A percentile compares a stretch with the other conserved stretches of the same genome.
These are phyloP conservation scores for Rhizopogon rudus DNA, from an alignment of 768 basidiomycete species.

Conservation along the genomic window DNA sequence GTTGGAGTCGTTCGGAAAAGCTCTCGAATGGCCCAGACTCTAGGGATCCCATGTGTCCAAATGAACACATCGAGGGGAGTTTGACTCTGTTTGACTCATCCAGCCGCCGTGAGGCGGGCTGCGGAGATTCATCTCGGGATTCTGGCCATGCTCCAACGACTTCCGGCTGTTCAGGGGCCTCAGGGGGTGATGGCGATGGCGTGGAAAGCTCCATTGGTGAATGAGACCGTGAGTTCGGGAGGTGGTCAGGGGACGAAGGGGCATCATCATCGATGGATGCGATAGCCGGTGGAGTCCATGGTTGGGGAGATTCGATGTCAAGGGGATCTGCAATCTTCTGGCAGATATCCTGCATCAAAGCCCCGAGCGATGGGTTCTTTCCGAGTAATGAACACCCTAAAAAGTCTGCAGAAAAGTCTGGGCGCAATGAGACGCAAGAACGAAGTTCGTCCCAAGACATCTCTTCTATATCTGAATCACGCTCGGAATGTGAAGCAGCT, in stretches of 20 bases:
- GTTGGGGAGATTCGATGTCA: conserved; percentile 6
- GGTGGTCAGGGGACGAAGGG: conserved; percentile 4
- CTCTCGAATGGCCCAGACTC: not conserved
- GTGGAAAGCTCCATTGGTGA: conserved; percentile 47
- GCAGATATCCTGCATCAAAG: conserved; percentile 24
- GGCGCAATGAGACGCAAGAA: conserved; percentile 11
- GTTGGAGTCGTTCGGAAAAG: not conserved
- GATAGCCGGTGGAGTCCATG: conserved; percentile 11
- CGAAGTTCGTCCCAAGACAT: conserved; percentile 16
- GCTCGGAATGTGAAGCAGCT: conserved; percentile 26
- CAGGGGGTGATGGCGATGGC: conserved; percentile 27
- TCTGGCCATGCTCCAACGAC: conserved; percentile 41
- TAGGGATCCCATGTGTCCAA: not conserved
- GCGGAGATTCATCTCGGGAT: conserved; percentile 31
- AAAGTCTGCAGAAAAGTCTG: conserved; percentile 10
- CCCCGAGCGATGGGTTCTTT: conserved; percentile 28
- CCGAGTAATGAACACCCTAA: conserved; percentile 6
- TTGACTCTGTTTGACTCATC: not conserved
- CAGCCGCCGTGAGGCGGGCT: conserved; percentile 2
- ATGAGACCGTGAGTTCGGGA: conserved; percentile 29
- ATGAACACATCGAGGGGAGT: conserved; percentile 1
- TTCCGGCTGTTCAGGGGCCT: conserved; percentile 29
- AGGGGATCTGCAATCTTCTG: conserved; percentile 13
- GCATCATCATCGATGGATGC: conserved; percentile 3
- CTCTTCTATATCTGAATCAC: conserved; percentile 55